A percentile compares a stretch with the other conserved stretches of the same genome.
Evolutionary conservation across 768 basidiomycete genomes (phyloP).

Genomic region (Kockovaella imperatae): DNA sequence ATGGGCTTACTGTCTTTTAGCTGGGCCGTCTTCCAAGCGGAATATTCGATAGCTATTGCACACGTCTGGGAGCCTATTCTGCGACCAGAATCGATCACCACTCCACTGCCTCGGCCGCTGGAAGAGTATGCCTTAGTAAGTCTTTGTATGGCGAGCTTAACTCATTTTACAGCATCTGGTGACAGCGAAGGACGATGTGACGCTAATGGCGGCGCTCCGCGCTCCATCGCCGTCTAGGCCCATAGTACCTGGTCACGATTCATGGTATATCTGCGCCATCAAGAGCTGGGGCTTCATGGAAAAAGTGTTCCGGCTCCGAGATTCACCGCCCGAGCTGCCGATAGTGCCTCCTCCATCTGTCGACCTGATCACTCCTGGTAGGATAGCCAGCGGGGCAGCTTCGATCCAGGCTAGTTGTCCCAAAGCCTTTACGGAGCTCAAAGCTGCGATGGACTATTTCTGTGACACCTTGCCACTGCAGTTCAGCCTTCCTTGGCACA

Average conservation of each 20-base stretch:
- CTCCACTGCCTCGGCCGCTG: constrained; percentile 20
- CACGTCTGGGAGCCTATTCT: constrained; percentile 18
- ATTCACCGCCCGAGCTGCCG: background rate
- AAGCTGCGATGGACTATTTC: constrained; percentile 1
- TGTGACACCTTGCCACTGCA: background rate
- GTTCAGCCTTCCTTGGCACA: constrained; percentile 4
- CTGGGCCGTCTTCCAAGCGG: constrained; percentile 21
- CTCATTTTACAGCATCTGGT: constrained; percentile 2
- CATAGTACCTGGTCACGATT: background rate
- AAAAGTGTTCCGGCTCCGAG: background rate
- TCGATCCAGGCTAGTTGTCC: too few species aligned
- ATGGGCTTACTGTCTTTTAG: constrained; percentile 4
- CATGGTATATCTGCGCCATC: background rate
- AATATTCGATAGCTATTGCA: constrained; percentile 15
- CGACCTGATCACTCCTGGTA: too few species aligned
- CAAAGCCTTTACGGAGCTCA: constrained; percentile 1
- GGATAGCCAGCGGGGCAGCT: too few species aligned
- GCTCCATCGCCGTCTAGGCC: background rate
- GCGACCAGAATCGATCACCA: constrained; percentile 11
- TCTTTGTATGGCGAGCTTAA: background rate
- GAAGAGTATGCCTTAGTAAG: constrained; percentile 8
- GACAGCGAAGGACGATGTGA: constrained; percentile 1
- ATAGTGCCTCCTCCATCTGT: too few species aligned
- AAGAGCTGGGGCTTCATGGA: background rate
- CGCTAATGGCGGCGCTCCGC: background rate